Conservation (phyloP, 2,329 filamentous ascomycete genomes). For the Cladosporium sp. region DNA sequence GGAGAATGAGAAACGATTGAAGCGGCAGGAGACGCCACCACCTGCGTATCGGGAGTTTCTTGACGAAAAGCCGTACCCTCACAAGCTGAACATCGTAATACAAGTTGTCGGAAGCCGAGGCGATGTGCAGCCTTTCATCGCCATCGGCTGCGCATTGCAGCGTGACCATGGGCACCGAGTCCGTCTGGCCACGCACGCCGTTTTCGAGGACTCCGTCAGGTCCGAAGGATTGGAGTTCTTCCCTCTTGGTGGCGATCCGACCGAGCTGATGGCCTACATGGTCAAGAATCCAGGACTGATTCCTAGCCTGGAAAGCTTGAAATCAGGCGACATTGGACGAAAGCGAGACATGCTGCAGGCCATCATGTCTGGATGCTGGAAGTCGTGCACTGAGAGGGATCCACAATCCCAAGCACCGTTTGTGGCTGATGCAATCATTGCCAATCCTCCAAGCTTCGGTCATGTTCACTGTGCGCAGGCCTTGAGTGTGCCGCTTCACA, state of each 20-base stretch:
- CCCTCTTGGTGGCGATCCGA: constrained; percentile 70
- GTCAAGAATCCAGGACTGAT: constrained; percentile 32
- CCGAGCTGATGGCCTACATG: constrained; percentile 59
- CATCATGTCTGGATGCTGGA: constrained; percentile 28
- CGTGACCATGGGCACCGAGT: constrained; percentile 66
- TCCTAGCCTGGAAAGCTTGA: constrained; percentile 22
- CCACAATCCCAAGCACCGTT: constrained; percentile 59
- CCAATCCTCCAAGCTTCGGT: constrained; percentile 70
- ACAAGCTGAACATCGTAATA: constrained; percentile 61
- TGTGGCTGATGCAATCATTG: constrained; percentile 74
- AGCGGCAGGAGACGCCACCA: not conserved
- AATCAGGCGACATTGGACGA: constrained; percentile 24
- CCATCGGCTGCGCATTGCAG: constrained; percentile 62
- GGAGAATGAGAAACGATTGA: not conserved
- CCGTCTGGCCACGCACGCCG: constrained; percentile 67
- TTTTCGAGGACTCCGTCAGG: constrained; percentile 64
- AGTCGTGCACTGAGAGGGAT: constrained; percentile 23
- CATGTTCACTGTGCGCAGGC: constrained; percentile 71
- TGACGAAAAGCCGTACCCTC: not conserved
- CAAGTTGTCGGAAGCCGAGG: constrained; percentile 72
- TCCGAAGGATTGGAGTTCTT: constrained; percentile 72
- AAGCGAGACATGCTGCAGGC: constrained; percentile 20
- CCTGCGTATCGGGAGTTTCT: not conserved
- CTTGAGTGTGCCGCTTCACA: constrained; percentile 66
- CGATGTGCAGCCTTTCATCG: constrained; percentile 74